phyloP scores from a whole-genome alignment of 2,329 filamentous ascomycete species.

The Berkeleyomyces basicola region DNA sequence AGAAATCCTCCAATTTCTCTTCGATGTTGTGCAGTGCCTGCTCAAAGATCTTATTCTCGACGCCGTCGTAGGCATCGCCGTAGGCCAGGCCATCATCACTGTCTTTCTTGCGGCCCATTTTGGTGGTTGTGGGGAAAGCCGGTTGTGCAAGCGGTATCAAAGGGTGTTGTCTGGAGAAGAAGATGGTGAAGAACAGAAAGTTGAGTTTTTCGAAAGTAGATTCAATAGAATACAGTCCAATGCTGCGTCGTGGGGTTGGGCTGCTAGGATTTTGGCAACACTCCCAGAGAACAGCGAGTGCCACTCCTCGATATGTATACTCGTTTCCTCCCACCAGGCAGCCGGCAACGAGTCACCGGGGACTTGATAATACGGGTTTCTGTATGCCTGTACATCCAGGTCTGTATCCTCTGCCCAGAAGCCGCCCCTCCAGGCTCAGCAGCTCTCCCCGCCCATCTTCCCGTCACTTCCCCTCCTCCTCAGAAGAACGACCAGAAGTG shows the following conservation, averaged over 20 bases:
- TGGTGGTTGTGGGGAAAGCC: neutral
- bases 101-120: slow-evolving; percentile 5
- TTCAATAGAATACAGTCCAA: neutral
- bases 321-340: neutral
- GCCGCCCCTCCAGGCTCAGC: neutral
- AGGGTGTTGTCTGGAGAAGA: neutral
- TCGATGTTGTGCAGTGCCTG: slow-evolving; percentile 5
- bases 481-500: slow-evolving; percentile 3
- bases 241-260: neutral
- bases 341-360: neutral
- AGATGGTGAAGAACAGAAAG: no score
- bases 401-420: neutral
- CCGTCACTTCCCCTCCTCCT: neutral
- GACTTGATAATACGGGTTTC: neutral
- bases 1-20: neutral
- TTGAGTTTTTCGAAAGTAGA: neutral
- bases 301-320: neutral
- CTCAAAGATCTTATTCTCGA: slow-evolving; percentile 8
- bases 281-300: neutral
- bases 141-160: neutral
- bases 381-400: neutral
- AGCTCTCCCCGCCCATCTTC: neutral
- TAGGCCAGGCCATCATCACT: slow-evolving; percentile 12
- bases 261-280: neutral
- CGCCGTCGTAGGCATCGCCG: slow-evolving; percentile 9